These are phyloP conservation scores for Loxodes magnus DNA, from an alignment of 73 alveolate species.

Conservation along the genomic window DNA sequence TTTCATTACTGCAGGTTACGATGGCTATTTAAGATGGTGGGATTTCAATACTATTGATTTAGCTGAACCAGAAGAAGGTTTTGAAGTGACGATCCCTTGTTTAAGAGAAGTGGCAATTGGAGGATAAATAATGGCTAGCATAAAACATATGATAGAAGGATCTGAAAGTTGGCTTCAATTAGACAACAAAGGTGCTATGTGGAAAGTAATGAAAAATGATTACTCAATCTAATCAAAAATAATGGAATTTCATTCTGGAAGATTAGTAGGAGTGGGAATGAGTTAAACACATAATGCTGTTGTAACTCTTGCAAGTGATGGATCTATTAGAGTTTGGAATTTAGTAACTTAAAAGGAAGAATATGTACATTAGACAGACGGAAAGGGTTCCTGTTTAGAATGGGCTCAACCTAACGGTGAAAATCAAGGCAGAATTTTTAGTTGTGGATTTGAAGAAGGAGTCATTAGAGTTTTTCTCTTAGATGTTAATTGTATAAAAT, in stretches of 20 bases:
- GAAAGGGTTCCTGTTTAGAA: slow-evolving; percentile 62
- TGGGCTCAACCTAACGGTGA: slow-evolving; percentile 48
- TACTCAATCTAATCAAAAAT: slow-evolving; percentile 47
- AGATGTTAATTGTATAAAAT: slow-evolving; percentile 24
- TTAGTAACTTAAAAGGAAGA: slow-evolving; percentile 62
- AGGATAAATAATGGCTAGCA: slow-evolving; percentile 67
- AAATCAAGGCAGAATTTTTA: slow-evolving; percentile 62
- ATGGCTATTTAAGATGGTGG: slow-evolving; percentile 95
- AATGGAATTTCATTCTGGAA: slow-evolving; percentile 73
- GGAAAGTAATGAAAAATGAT: slow-evolving; percentile 70
- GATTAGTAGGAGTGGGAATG: slow-evolving; percentile 56
- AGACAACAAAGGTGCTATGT: slow-evolving; percentile 88
- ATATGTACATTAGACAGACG: slow-evolving; percentile 42
- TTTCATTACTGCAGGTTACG: slow-evolving; percentile 87
- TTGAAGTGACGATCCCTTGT: slow-evolving; percentile 56
- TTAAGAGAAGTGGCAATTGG: slow-evolving; percentile 52
- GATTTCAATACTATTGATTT: slow-evolving; percentile 72
- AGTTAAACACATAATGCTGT: slow-evolving; percentile 65
- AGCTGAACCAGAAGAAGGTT: slow-evolving; percentile 90
- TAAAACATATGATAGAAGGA: slow-evolving; percentile 67
- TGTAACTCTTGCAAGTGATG: slow-evolving; percentile 87
- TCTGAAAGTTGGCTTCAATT: slow-evolving; percentile 77
- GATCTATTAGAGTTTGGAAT: slow-evolving; percentile 74
- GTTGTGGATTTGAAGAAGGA: slow-evolving; percentile 71
- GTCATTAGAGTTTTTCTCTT: slow-evolving; percentile 51